Evolutionary conservation across 2,329 filamentous ascomycete genomes (phyloP).

Genomic region (Scedosporium aurantiacum): DNA sequence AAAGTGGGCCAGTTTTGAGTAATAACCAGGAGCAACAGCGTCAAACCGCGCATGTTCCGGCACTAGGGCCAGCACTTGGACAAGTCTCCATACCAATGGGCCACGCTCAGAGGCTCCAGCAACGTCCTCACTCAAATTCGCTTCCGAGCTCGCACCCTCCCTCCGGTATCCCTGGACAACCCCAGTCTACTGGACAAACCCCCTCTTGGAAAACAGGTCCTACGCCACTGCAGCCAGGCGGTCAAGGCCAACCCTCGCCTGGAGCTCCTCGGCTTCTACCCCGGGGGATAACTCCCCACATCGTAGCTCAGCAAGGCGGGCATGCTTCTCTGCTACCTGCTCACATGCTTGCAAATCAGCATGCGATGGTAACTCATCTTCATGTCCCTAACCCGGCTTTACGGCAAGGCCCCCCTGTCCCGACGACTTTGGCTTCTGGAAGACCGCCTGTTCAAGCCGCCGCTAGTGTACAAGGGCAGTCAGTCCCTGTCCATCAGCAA

Average conservation of each 20-base stretch:
- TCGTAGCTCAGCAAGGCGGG: neutral
- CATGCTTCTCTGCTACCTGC: neutral
- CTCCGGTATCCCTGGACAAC: neutral
- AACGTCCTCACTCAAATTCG: conserved; percentile 4
- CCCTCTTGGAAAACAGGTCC: neutral
- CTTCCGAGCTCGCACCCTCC: neutral
- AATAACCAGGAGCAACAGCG: neutral
- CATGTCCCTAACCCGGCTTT: neutral
- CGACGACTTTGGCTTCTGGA: neutral
- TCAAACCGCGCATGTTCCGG: neutral
- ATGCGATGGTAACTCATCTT: neutral
- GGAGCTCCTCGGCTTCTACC: no score
- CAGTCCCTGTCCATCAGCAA: no score
- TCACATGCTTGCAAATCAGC: neutral
- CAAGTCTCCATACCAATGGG: neutral
- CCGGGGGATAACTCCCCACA: neutral
- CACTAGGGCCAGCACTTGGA: neutral
- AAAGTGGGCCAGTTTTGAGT: neutral
- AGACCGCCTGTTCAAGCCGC: neutral
- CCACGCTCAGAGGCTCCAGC: neutral
- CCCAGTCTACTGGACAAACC: neutral
- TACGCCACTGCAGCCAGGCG: neutral
- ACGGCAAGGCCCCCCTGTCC: neutral
- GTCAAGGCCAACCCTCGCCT: neutral
- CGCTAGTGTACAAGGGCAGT: no score